phyloP scores from a whole-genome alignment of 2,329 filamentous ascomycete species.

The Aplosporella prunicola region DNA sequence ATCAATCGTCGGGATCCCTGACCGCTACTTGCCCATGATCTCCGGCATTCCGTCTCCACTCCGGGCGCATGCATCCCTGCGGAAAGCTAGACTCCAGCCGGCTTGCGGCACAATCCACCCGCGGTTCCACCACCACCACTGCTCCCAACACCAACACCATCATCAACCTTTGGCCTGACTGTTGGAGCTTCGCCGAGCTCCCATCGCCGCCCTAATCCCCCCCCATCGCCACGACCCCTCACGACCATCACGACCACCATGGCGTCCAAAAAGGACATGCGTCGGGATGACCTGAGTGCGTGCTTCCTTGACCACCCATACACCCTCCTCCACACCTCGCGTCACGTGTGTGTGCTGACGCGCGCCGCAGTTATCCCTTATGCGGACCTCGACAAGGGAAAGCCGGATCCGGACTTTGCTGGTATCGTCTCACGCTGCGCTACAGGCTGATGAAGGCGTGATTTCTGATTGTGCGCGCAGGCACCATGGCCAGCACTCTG shows the following conservation, averaged over 20 bases:
- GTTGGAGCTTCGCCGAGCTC: too few relatives aligned
- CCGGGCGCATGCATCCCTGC: too few relatives aligned
- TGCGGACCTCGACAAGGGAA: slow-evolving; percentile 55
- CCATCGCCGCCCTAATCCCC: too few relatives aligned
- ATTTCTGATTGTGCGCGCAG: slow-evolving; percentile 22
- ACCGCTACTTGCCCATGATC: not conserved
- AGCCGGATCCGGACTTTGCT: slow-evolving; percentile 57
- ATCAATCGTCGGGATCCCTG: not conserved
- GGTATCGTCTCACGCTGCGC: slow-evolving; percentile 44
- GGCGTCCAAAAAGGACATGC: slow-evolving; percentile 67
- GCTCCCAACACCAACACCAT: slow-evolving; percentile 3
- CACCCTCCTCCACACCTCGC: slow-evolving; percentile 6
- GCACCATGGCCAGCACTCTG: slow-evolving; percentile 64
- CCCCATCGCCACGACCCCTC: too few relatives aligned
- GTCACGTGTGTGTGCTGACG: slow-evolving; percentile 5
- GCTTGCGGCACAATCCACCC: too few relatives aligned
- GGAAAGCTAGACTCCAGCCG: too few relatives aligned
- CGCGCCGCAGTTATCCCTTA: slow-evolving; percentile 70
- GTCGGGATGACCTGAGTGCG: slow-evolving; percentile 62
- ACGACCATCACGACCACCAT: slow-evolving; percentile 33
- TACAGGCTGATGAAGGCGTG: not conserved
- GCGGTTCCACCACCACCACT: not conserved
- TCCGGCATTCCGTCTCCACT: not conserved
- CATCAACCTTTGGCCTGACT: too few relatives aligned
- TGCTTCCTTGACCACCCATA: slow-evolving; percentile 12